These are phyloP conservation scores for Globisporangium yorkense DNA, from an alignment of 352 stramenopile genomes.

Conservation along the genomic window DNA sequence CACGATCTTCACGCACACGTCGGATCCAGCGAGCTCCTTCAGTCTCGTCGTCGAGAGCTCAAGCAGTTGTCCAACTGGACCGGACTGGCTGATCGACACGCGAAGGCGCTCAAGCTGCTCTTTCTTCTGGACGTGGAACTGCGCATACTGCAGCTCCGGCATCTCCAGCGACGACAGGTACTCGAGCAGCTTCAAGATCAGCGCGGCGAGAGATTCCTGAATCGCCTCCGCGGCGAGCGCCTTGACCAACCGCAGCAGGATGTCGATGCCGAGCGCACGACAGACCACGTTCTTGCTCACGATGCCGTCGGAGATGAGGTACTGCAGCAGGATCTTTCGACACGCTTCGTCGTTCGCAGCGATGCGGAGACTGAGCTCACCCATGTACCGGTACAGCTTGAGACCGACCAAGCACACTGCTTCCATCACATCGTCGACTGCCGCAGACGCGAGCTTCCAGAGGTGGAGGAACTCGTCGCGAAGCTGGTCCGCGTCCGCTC, in stretches of 20 bases:
- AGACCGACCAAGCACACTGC: slow-evolving; percentile 48
- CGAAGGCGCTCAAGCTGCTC: slow-evolving; percentile 73
- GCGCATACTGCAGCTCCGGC: slow-evolving; percentile 77
- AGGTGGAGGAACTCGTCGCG: slow-evolving; percentile 45
- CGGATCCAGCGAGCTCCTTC: slow-evolving; percentile 37
- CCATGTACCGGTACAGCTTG: slow-evolving; percentile 72
- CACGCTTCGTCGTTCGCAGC: slow-evolving; percentile 41
- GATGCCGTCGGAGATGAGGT: slow-evolving; percentile 65
- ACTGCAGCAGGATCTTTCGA: slow-evolving; percentile 48
- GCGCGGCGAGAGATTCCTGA: slow-evolving; percentile 42
- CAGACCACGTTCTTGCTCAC: slow-evolving; percentile 62
- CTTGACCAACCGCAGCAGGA: slow-evolving; percentile 70
- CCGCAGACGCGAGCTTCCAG: slow-evolving; percentile 61
- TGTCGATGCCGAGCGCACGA: slow-evolving; percentile 58
- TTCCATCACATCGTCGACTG: slow-evolving; percentile 79
- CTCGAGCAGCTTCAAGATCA: slow-evolving; percentile 63
- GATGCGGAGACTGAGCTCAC: slow-evolving; percentile 68
- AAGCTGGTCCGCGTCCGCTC: slow-evolving; percentile 37
- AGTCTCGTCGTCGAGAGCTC: slow-evolving; percentile 51
- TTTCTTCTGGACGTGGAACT: slow-evolving; percentile 85
- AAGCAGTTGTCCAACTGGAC: slow-evolving; percentile 67
- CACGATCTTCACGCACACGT: slow-evolving; percentile 42
- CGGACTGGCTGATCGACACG: slow-evolving; percentile 67
- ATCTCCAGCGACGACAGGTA: slow-evolving; percentile 83
- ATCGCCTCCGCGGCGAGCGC: slow-evolving; percentile 44